Evolutionary conservation across 1,284 basidiomycete species (phyloP), one percentile per base, ranked within the genome.

Genomic region (Cryptococcus deneoformans): DNA sequence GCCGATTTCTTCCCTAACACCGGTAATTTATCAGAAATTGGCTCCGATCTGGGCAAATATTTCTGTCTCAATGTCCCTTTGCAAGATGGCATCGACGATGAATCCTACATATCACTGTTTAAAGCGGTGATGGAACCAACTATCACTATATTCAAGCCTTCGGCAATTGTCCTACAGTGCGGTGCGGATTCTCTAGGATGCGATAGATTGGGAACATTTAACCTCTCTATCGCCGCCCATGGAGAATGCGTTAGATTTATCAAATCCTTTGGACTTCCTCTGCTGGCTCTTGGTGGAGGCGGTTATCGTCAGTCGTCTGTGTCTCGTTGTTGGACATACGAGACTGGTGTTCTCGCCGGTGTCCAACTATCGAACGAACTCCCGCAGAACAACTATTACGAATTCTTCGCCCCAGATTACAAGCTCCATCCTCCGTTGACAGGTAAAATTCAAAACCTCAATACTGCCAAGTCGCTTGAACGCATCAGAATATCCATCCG

Each of bases 1-100:
- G 92, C 92, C 61, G 92, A 97, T 71, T 99, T 99, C 81, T 99
- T 99, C 77, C 93, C 93, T 0, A 92, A 92, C 0, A 97, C 93
- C 0, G 93, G 93, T 12, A 92, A 93, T 73, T 82, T 95, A 10
- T 89, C 92, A 68, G 93, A 96, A 77, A 89, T 90, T 58, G 82
- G 82, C 6, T 88, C 91, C n/a, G 83, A 84, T 16, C 76, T 87
- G 2, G 96, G 95, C 55, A 97, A 96, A 79, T 90, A 99, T 76
- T 99, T 98, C 75, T 89, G 87, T 58, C 82, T 99, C 50, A 99
- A 99, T 71, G 90, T 99, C 0, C 96, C 95, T 1, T 80, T 99
- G 0, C 89, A 89, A 70, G 96, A 99, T 70, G 96, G 95, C 11
- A 91, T 99, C 69, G 93, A 97, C 80, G 94, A 99, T 75, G 90